A percentile compares a stretch with the other conserved stretches of the same genome.
Evolutionary conservation across 306 rosid genomes (phyloP).

Genomic region (Castanea crenata): DNA sequence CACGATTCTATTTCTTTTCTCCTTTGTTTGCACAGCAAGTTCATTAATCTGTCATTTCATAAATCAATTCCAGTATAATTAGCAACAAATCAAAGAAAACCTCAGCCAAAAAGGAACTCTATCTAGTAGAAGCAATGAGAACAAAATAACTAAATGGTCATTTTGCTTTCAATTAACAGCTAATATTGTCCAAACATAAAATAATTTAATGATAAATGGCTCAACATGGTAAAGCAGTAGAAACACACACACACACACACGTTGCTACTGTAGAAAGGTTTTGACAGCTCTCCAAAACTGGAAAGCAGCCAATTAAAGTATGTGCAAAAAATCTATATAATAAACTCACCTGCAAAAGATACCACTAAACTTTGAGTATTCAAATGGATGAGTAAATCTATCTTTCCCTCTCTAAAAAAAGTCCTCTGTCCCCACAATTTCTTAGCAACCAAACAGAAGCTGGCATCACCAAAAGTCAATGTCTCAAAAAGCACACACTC

Average conservation of each 20-base stretch:
- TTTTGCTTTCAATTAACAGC: not conserved
- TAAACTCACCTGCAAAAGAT: no score
- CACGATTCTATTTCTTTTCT: slow-evolving; percentile 56
- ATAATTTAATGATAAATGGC: not conserved
- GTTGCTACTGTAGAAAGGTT: no score
- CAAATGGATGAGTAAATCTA: no score
- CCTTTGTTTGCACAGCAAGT: slow-evolving; percentile 63
- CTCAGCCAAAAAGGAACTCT: not conserved
- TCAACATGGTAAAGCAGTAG: not conserved
- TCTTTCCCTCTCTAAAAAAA: no score
- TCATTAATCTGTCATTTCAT: slow-evolving; percentile 65
- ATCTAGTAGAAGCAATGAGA: not conserved
- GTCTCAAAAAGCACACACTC: no score
- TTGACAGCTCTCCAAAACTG: no score
- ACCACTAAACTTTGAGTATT: no score
- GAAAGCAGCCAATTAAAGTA: no score
- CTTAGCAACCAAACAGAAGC: no score
- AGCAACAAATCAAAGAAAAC: not conserved
- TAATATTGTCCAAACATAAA: not conserved
- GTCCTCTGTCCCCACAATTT: no score
- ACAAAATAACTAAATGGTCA: not conserved
- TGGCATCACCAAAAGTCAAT: no score
- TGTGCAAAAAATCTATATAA: no score
- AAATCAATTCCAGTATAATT: slow-evolving; percentile 6
- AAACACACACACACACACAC: not conserved